phyloP scores from a whole-genome alignment of 371 early-diverging fungal genomes.

The Blyttiomyces sp. region DNA sequence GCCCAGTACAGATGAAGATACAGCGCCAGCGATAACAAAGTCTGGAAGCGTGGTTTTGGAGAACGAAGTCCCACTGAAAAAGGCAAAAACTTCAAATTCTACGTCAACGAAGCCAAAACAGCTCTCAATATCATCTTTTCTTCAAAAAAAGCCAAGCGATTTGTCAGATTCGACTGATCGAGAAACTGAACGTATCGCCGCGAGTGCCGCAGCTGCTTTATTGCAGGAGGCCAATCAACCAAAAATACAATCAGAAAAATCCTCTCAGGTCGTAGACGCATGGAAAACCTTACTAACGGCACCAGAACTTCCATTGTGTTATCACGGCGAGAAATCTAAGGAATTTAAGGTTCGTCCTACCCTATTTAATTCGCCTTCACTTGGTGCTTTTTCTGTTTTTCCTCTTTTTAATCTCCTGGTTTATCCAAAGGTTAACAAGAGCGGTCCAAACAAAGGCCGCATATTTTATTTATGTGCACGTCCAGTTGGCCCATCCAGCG shows the following conservation, averaged over 20 bases:
- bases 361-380: background rate
- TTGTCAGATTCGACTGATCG: background rate
- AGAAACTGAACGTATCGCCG: background rate
- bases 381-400: background rate
- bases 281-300: slow-evolving; percentile 63
- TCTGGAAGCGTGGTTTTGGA: background rate
- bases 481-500: slow-evolving; percentile 43
- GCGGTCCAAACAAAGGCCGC: slow-evolving; percentile 70
- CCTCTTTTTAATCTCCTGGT: background rate
- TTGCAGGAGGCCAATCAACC: background rate
- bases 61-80: background rate
- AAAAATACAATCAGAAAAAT: too few species aligned
- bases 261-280: slow-evolving; percentile 17
- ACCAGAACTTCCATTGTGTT: slow-evolving; percentile 55
- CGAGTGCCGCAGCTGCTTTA: background rate
- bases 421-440: slow-evolving; percentile 50
- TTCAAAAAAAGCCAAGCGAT: background rate
- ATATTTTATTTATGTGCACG: slow-evolving; percentile 68
- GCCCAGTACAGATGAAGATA: background rate
- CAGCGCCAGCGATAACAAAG: background rate
- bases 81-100: background rate
- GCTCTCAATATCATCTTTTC: background rate
- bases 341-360: slow-evolving; percentile 45
- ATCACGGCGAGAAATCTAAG: slow-evolving; percentile 65
- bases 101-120: background rate